Percentiles rank a stretch among this genome's conserved stretches.
phyloP scores from a whole-genome alignment of 2,329 filamentous ascomycete genomes.

The Arthrobotrys pseudoclavata region DNA sequence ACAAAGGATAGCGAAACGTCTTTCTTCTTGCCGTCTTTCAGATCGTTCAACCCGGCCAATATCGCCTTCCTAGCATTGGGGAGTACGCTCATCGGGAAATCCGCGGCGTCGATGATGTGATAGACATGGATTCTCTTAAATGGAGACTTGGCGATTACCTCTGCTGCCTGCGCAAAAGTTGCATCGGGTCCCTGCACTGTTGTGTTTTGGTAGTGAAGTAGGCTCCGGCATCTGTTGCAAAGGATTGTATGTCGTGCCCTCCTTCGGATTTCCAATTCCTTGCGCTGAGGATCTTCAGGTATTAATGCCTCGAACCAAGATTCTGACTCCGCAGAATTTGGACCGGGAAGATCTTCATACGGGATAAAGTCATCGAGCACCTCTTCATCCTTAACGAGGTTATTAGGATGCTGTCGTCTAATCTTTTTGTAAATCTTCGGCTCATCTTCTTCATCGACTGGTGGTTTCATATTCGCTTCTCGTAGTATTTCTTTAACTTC shows the following conservation, averaged over 20 bases:
- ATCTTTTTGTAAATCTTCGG: constrained; percentile 13
- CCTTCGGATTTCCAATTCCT: constrained; percentile 36
- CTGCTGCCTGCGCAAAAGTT: constrained; percentile 81
- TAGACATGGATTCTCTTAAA: constrained; percentile 94
- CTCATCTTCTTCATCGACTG: constrained; percentile 24
- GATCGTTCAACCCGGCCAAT: constrained; percentile 74
- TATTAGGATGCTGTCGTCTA: not conserved
- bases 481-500: constrained; percentile 50
- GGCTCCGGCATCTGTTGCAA: constrained; percentile 88
- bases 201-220: constrained; percentile 82
- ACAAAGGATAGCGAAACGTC: constrained; percentile 76
- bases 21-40: constrained; percentile 79
- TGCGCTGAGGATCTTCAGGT: not conserved
- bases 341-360: constrained; percentile 15
- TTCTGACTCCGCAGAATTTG: constrained; percentile 12
- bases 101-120: constrained; percentile 92
- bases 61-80: constrained; percentile 73
- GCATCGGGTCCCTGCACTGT: constrained; percentile 68
- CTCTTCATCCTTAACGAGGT: constrained; percentile 6
- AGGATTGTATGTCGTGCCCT: constrained; percentile 69
- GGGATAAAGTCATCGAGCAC: constrained; percentile 18
- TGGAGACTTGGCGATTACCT: constrained; percentile 88
- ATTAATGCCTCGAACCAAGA: constrained; percentile 28
- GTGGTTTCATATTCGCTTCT: constrained; percentile 38
- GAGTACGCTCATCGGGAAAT: constrained; percentile 94